These are phyloP conservation scores for Zasmidium angulare DNA, from an alignment of 2,329 filamentous ascomycete species.

Conservation along the genomic window DNA sequence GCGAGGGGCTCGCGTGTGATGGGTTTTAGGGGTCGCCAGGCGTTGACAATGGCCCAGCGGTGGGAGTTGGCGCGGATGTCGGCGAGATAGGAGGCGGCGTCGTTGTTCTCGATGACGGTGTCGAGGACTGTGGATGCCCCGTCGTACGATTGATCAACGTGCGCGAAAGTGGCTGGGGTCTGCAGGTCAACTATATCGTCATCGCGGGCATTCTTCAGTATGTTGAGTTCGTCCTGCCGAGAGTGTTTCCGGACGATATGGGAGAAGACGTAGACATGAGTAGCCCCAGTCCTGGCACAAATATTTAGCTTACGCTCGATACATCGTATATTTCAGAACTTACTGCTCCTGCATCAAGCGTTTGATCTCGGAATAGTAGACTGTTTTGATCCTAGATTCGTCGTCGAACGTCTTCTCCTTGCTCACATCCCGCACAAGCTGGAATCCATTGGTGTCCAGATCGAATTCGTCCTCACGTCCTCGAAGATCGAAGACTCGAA, in stretches of 20 bases:
- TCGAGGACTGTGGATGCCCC: slow-evolving; percentile 4
- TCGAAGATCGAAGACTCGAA: slow-evolving; percentile 6
- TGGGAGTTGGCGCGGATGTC: neutral
- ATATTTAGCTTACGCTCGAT: too few species aligned
- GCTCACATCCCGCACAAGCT: neutral
- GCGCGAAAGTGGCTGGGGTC: slow-evolving; percentile 7
- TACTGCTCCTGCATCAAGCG: slow-evolving; percentile 5
- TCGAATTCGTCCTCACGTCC: slow-evolving; percentile 2
- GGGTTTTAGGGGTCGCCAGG: slow-evolving; percentile 8
- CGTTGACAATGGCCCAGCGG: slow-evolving; percentile 6
- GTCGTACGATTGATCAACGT: slow-evolving; percentile 14
- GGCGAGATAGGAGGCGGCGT: neutral
- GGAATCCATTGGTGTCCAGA: slow-evolving; percentile 13
- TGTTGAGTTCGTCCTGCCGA: neutral
- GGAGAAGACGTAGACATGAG: neutral
- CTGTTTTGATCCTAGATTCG: slow-evolving; percentile 1
- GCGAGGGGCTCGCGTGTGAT: slow-evolving; percentile 6
- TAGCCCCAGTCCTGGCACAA: slow-evolving; percentile 4
- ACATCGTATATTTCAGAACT: too few species aligned
- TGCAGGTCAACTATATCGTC: neutral
- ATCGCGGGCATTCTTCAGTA: slow-evolving; percentile 3
- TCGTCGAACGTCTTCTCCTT: slow-evolving; percentile 1
- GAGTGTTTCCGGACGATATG: slow-evolving; percentile 3
- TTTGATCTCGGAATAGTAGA: neutral
- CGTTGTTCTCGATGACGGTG: neutral